These are phyloP conservation scores for Trametes elegans DNA, from an alignment of 768 basidiomycete genomes.

Conservation along the genomic window DNA sequence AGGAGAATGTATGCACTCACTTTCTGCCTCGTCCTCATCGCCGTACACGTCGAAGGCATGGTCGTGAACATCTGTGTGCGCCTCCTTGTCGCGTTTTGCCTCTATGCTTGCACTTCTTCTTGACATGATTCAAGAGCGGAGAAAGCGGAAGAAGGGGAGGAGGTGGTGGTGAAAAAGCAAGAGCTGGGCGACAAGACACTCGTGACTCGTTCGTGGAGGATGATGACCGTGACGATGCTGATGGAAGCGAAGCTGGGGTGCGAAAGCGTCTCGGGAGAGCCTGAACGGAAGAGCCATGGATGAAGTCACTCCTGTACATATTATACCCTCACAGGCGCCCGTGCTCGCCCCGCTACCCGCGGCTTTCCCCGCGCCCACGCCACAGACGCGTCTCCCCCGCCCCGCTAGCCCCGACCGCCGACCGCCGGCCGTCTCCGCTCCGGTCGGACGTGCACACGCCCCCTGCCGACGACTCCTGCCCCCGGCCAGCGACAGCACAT, in stretches of 20 bases:
- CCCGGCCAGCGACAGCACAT: not conserved
- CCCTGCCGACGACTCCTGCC: not conserved
- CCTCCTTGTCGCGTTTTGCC: not conserved
- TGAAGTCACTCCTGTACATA: conserved; percentile 1
- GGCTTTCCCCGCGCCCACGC: not conserved
- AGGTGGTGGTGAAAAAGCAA: not conserved
- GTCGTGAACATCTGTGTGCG: not conserved
- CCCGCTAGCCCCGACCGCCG: not conserved
- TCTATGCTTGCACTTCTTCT: conserved; percentile 1
- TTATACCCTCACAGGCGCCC: conserved; percentile 1
- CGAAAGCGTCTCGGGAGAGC: not conserved
- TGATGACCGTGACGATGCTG: too few relatives aligned
- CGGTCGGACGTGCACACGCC: not conserved
- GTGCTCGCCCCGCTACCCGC: not conserved
- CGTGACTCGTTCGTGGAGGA: not conserved
- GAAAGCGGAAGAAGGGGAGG: not conserved
- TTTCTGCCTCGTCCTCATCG: conserved; percentile 24
- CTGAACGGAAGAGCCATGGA: conserved; percentile 9
- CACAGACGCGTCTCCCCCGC: conserved; percentile 1
- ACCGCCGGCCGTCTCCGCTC: not conserved
- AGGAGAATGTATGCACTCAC: conserved; percentile 11
- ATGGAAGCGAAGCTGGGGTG: not conserved
- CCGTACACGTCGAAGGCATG: conserved; percentile 27
- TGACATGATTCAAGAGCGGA: not conserved
- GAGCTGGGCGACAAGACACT: conserved; percentile 1